Base-by-base conservation (phyloP, 1,284 basidiomycete genomes). In the Laetiporus sulphureus region DNA sequence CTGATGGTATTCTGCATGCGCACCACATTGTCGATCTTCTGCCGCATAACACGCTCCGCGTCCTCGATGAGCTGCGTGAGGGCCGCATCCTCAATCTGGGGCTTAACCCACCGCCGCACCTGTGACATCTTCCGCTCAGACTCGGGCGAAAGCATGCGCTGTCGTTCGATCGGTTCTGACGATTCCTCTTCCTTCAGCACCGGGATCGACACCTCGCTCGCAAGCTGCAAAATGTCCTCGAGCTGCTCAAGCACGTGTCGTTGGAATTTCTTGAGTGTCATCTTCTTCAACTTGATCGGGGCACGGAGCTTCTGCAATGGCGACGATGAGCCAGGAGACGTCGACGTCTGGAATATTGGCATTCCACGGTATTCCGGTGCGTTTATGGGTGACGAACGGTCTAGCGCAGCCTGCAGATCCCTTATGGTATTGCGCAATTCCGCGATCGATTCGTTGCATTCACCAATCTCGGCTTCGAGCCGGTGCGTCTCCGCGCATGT, bases 1-100 rank as follows among this genome's bases (percentile, higher is more conserved):
- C 91, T 76, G 52, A 99, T 96, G 19, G 93, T 98, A 61, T 97
- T 98, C 65, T 96, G 90, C 83, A 99, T 86, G 32, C 96, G 85
- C 45, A 93, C 91, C 36, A 98, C 89, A 48, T 87, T 92, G 64
- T 94, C 94, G 48, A 94, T 79, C 72, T 99, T 99, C 62, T 89
- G 82, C 27, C 89, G 76, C 72, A 96, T 88, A 27, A 95, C 77
- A 27, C 85, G 78, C 53, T 94, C 91, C 6, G 85, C 85, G 57
- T 99, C 94, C 45, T 83, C 77, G 41, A 88, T 76, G 23, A 99
- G 75, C 52, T 89, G 77, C 5, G 77, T 71, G 40, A 99, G 68
- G 0, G 91, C 94, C 1, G 79, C 69, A 58, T 99, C 96, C 45
- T 91, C 83, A n/a, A 83, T 86, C 8, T 72, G 68, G 3, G 90